Evolutionary conservation across 352 stramenopile genomes (phyloP), one percentile per base, ranked within the genome.

Genomic region (Globisporangium splendens): DNA sequence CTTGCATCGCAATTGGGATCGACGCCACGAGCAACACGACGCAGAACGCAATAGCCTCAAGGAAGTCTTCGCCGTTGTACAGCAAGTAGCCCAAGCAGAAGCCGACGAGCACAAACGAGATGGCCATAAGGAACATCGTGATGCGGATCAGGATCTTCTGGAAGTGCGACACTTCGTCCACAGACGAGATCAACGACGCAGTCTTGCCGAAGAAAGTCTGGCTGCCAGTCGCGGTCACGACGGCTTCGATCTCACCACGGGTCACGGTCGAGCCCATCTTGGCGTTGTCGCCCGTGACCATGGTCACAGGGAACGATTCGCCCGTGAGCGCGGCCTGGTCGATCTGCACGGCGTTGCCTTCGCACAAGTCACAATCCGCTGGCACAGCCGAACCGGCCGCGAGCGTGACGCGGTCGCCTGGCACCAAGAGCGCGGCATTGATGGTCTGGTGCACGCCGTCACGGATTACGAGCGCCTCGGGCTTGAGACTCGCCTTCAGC

Each of bases 141-240:
- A 98, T 98, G 59, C 89, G 89, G 35, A 94, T 77, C 43, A 97
- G 67, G 51, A 98, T 93, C 58, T 97, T 95, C 69, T 96, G 88
- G 46, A 98, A 89, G 73, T 97, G 77, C 52, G 80, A 81, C 41
- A 85, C 66, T 48, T 92, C 85, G 51, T 92, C 86, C 54, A 81
- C 85, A 6, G 67, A 72, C 38, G 72, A 74, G 43, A 98, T 86
- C 20, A 96, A 59, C 31, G 56, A 75, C 13, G 88, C 86, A 11
- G 89, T 92, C 62, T 93, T 92, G 52, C 92, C 92, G 63, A 97
- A 95, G 77, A 98, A 98, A 11, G 93, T 98, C 58, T 97, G 78
- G 39, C 48, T 58, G 42, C 94, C 93, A 1, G 93, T 98, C 42
- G 78, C 86, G 7, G 77, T 79, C 22, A 98, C 93, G 17, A 97